A percentile compares a stretch with the other conserved stretches of the same genome.
These are phyloP conservation scores for Cytospora mali DNA, from an alignment of 2,329 filamentous ascomycete species.

Conservation along the genomic window DNA sequence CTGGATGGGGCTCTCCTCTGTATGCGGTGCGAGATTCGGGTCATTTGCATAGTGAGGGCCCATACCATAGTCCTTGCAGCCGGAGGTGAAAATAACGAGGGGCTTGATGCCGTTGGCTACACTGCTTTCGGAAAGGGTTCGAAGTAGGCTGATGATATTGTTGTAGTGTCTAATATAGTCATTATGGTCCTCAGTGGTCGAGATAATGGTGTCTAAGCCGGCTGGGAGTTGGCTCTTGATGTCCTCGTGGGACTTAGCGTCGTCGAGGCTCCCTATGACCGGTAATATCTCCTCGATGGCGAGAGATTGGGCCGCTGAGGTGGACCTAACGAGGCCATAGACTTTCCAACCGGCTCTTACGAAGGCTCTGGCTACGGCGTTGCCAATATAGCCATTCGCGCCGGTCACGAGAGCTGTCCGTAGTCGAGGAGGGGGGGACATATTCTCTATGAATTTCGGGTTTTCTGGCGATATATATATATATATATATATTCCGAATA, in stretches of 20 bases:
- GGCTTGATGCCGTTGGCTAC: constrained; percentile 40
- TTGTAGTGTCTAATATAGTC: constrained; percentile 46
- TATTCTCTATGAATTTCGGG: neutral
- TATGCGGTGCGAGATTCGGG: constrained; percentile 43
- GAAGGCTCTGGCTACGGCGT: constrained; percentile 48
- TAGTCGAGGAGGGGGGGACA: neutral
- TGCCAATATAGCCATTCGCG: constrained; percentile 53
- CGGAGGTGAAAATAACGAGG: constrained; percentile 49
- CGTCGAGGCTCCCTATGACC: constrained; percentile 43
- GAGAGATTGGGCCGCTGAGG: constrained; percentile 36
- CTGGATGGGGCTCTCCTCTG: constrained; percentile 45
- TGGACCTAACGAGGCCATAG: constrained; percentile 47
- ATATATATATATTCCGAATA: too few species aligned
- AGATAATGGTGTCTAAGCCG: constrained; percentile 47
- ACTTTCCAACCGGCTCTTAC: constrained; percentile 47
- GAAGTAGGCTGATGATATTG: constrained; percentile 41
- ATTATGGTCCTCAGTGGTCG: constrained; percentile 44
- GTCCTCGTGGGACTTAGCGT: constrained; percentile 35
- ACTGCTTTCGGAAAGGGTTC: constrained; percentile 38
- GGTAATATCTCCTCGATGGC: constrained; percentile 43
- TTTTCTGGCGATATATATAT: too few species aligned
- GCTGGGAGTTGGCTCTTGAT: constrained; percentile 34
- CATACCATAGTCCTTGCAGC: constrained; percentile 54
- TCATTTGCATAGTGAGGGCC: constrained; percentile 40
- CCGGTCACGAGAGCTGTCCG: constrained; percentile 49